Percentiles rank a stretch among this genome's conserved stretches.
Conservation (phyloP, 2,329 filamentous ascomycete genomes). For the Aureobasidium sp. region DNA sequence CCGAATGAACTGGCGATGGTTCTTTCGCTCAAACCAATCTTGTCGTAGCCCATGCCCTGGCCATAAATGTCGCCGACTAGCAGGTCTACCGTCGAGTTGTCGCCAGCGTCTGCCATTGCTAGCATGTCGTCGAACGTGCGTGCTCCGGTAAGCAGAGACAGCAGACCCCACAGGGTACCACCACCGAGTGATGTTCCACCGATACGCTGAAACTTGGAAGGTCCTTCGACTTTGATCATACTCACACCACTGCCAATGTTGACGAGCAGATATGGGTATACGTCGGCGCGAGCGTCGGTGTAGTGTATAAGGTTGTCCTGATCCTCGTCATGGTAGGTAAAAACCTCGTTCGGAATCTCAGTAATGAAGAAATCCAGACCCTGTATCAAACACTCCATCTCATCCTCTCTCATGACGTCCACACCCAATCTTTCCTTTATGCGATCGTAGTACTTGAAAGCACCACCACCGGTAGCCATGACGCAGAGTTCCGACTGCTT, state of each 20-base stretch:
- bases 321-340: constrained; percentile 77
- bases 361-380: constrained; percentile 98
- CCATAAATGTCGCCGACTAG: constrained; percentile 97
- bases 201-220: constrained; percentile 76
- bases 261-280: constrained; percentile 94
- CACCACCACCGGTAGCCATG: constrained; percentile 92
- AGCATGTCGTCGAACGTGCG: constrained; percentile 98
- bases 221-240: constrained; percentile 93
- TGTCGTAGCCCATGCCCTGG: constrained; percentile 89
- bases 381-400: constrained; percentile 95
- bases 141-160: constrained; percentile 87
- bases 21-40: constrained; percentile 90
- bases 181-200: constrained; percentile 91
- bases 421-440: constrained; percentile 76
- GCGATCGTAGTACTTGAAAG: constrained; percentile 93
- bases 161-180: constrained; percentile 92
- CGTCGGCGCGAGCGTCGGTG: constrained; percentile 63
- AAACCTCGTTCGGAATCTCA: constrained; percentile 93
- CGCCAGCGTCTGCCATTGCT: constrained; percentile 77
- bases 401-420: constrained; percentile 84
- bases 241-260: constrained; percentile 97
- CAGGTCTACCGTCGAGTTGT: constrained; percentile 92
- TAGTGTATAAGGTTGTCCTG: constrained; percentile 74
- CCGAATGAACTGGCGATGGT: constrained; percentile 95
- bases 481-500: constrained; percentile 58